These are phyloP conservation scores for Neophaeococcomyces aloes DNA, from an alignment of 2,329 filamentous ascomycete genomes.

Conservation along the genomic window DNA sequence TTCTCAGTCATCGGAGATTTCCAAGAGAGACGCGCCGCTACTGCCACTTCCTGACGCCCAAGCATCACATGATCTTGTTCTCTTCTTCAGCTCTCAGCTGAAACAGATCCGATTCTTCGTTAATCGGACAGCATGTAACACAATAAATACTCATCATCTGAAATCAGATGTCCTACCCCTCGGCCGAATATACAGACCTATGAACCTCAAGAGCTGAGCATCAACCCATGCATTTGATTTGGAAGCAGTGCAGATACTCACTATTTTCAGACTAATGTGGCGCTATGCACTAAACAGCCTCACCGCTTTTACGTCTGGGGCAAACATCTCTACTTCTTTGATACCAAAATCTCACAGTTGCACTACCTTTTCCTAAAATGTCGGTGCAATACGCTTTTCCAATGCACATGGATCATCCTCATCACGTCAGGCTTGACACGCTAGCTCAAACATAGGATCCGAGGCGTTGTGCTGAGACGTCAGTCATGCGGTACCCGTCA, in stretches of 20 bases:
- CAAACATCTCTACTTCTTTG: background rate
- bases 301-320: constrained; percentile 7
- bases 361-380: constrained; percentile 2
- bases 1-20: constrained; percentile 1
- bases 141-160: background rate
- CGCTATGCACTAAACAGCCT: constrained; percentile 4
- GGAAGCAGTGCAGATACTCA: background rate
- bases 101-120: background rate
- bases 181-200: background rate
- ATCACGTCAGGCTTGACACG: background rate
- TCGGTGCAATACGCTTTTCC: background rate
- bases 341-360: background rate
- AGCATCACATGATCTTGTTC: no score
- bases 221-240: background rate
- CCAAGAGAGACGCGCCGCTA: background rate
- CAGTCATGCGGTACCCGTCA: constrained; percentile 7
- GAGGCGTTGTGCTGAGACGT: constrained; percentile 1
- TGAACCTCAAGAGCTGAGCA: background rate
- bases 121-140: constrained; percentile 1
- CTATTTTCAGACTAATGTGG: background rate
- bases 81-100: background rate
- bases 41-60: background rate
- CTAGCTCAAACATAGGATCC: background rate
- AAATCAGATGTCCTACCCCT: background rate
- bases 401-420: constrained; percentile 1